phyloP scores from a whole-genome alignment of 2,329 filamentous ascomycete species.

The Apiospora koreana region DNA sequence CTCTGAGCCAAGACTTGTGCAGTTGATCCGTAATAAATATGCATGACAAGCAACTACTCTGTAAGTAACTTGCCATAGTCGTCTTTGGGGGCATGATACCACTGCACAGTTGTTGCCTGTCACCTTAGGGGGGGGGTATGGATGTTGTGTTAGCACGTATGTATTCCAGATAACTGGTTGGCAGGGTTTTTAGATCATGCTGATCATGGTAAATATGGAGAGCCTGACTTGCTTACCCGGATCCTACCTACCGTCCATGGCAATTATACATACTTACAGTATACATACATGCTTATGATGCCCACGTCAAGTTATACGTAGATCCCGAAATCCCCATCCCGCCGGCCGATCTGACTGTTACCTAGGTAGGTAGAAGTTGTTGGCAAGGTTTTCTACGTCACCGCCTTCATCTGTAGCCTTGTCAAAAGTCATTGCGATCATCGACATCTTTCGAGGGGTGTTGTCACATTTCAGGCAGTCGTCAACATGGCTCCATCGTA shows the following conservation, averaged over 20 bases:
- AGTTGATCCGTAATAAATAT: neutral
- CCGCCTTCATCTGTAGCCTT: neutral
- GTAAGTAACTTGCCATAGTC: neutral
- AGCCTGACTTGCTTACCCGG: slow-evolving; percentile 5
- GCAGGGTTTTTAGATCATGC: slow-evolving; percentile 8
- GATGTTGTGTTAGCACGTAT: neutral
- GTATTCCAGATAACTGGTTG: neutral
- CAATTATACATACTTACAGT: neutral
- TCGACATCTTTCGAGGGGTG: neutral
- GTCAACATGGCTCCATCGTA: neutral
- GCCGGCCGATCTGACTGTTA: neutral
- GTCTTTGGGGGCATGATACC: neutral
- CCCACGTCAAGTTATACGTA: neutral
- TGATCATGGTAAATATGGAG: slow-evolving; percentile 6
- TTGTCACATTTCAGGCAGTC: neutral
- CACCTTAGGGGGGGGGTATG: neutral
- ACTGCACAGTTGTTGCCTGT: neutral
- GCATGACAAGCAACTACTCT: too few relatives aligned
- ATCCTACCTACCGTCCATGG: slow-evolving; percentile 5
- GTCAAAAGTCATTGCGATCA: neutral
- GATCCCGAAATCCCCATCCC: slow-evolving; percentile 6
- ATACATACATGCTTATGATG: neutral
- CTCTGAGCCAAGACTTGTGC: neutral
- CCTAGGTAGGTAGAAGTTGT: neutral
- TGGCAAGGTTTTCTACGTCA: neutral